phyloP scores from a whole-genome alignment of 1,139 yeast species.

The Hansenula sp. region DNA sequence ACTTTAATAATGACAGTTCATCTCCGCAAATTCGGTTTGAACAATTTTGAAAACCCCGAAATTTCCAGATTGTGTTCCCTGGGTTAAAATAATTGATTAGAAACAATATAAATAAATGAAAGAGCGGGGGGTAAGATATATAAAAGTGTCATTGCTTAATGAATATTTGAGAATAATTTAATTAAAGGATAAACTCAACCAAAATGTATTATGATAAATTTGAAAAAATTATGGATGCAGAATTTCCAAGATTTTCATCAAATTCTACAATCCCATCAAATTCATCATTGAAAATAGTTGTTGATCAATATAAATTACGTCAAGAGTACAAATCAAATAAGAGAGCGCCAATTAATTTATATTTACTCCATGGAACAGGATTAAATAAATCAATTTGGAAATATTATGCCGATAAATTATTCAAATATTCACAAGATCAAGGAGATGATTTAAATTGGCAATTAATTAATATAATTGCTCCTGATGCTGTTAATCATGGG shows the following conservation, averaged over 20 bases:
- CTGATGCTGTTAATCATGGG: constrained; percentile 60
- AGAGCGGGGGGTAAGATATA: too few relatives aligned
- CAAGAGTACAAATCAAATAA: background rate
- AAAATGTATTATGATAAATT: constrained; percentile 1
- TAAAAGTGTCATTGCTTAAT: too few relatives aligned
- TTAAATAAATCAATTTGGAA: constrained; percentile 60
- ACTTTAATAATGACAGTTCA: too few relatives aligned
- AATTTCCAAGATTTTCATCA: constrained; percentile 2
- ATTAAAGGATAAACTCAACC: too few relatives aligned
- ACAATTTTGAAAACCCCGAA: too few relatives aligned
- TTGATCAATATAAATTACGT: constrained; percentile 1
- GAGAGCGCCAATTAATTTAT: constrained; percentile 20
- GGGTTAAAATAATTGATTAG: too few relatives aligned
- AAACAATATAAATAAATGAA: too few relatives aligned
- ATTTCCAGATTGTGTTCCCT: too few relatives aligned
- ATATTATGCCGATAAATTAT: constrained; percentile 43
- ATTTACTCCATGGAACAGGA: constrained; percentile 66
- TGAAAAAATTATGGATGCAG: background rate
- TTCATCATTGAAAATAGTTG: background rate
- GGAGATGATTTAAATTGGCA: constrained; percentile 12
- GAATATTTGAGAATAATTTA: too few relatives aligned
- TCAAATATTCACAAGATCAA: constrained; percentile 26
- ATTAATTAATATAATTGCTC: constrained; percentile 37
- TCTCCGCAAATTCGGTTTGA: too few relatives aligned
- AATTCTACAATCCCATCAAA: constrained; percentile 1